Evolutionary conservation across 345 rosid genomes (phyloP).

Genomic region (Conringia planisiliqua): DNA sequence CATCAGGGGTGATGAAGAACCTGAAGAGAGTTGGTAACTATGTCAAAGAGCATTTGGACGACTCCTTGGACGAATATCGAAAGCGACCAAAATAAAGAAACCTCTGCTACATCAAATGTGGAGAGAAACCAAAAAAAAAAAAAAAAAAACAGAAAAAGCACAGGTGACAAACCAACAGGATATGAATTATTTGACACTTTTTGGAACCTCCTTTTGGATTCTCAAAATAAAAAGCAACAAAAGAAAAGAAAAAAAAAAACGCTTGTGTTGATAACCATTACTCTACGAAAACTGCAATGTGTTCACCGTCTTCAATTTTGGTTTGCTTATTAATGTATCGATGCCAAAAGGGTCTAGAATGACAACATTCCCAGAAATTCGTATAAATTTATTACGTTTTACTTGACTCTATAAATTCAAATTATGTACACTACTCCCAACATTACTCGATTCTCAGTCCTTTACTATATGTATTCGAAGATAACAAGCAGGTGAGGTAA

Average conservation of each 20-base stretch:
- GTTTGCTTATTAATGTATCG: background rate
- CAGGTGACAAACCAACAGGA: slow-evolving; percentile 14
- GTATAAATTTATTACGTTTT: background rate
- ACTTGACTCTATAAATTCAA: too few relatives aligned
- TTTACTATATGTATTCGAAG: too few relatives aligned
- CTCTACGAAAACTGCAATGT: background rate
- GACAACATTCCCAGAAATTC: background rate
- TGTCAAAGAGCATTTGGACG: slow-evolving; percentile 52
- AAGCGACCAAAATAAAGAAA: slow-evolving; percentile 51
- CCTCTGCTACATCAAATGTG: background rate
- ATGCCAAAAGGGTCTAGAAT: background rate
- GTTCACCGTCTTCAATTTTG: slow-evolving; percentile 1
- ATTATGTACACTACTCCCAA: too few relatives aligned
- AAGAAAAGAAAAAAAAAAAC: too few relatives aligned
- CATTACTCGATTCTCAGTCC: too few relatives aligned
- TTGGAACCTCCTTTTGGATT: background rate
- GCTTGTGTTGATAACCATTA: background rate
- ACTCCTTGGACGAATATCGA: slow-evolving; percentile 45
- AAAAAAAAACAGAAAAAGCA: background rate
- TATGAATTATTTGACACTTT: slow-evolving; percentile 8
- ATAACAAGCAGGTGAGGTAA: too few relatives aligned
- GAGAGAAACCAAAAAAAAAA: background rate
- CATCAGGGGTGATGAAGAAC: slow-evolving; percentile 59
- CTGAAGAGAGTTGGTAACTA: slow-evolving; percentile 53
- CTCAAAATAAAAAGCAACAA: background rate